Conservation (phyloP, 495 filamentous ascomycete species). For the Elasticomyces elasticus region DNA sequence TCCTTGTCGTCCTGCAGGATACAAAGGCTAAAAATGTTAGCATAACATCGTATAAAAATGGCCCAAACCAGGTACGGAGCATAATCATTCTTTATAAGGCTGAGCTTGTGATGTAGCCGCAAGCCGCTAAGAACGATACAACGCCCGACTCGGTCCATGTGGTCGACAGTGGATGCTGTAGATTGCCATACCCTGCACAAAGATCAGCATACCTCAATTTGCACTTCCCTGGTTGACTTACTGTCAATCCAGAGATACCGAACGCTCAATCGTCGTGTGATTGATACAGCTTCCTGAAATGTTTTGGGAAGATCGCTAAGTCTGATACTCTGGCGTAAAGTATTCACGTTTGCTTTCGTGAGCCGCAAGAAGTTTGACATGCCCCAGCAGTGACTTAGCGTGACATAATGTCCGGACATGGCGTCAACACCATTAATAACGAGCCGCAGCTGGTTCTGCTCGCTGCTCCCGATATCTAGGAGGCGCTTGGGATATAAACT, state of each 20-base stretch:
- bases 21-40: too few relatives aligned
- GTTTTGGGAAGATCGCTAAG: slow-evolving; percentile 7
- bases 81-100: too few relatives aligned
- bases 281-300: slow-evolving; percentile 11
- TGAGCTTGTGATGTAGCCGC: too few relatives aligned
- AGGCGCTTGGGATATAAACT: neutral
- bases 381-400: neutral
- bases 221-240: too few relatives aligned
- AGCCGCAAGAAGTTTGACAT: neutral
- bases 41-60: too few relatives aligned
- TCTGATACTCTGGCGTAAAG: neutral
- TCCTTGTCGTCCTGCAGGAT: slow-evolving; percentile 9
- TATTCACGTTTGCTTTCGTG: neutral
- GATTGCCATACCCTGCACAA: too few relatives aligned
- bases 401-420: neutral
- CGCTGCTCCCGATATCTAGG: neutral
- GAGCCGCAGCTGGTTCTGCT: neutral
- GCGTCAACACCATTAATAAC: neutral
- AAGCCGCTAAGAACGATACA: too few relatives aligned
- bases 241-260: slow-evolving; percentile 22
- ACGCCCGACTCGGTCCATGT: too few relatives aligned
- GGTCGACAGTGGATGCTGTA: too few relatives aligned
- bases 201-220: too few relatives aligned
- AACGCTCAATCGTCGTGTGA: slow-evolving; percentile 5
- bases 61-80: too few relatives aligned